phyloP scores from a whole-genome alignment of 192 early-diverging fungal genomes.

The Obelidium mucronatum region DNA sequence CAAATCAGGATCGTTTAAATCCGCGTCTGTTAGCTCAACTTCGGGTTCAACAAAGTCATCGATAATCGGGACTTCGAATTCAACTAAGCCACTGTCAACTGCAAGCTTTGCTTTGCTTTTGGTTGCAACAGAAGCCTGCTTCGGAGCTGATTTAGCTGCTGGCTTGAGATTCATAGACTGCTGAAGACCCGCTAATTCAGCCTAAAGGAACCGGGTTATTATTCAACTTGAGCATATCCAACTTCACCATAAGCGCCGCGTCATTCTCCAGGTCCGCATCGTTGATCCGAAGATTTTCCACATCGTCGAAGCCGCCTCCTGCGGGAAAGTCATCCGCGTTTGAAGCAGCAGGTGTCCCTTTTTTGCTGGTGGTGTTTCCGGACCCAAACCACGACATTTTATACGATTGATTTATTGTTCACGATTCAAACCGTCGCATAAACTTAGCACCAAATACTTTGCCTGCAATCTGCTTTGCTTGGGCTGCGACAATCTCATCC shows the following conservation, averaged over 20 bases:
- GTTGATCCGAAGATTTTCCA: background rate
- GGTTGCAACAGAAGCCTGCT: background rate
- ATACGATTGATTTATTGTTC: too few species aligned
- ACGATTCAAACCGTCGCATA: too few species aligned
- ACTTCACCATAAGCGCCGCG: slow-evolving; percentile 45
- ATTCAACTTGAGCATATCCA: background rate
- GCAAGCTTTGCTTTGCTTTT: background rate
- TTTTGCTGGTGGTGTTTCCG: background rate
- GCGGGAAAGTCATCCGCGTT: background rate
- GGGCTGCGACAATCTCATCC: slow-evolving; percentile 27
- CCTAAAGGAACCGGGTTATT: background rate
- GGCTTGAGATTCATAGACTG: background rate
- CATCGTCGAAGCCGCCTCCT: background rate
- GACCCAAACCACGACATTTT: background rate
- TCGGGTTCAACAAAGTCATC: slow-evolving; percentile 59
- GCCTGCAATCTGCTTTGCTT: slow-evolving; percentile 22
- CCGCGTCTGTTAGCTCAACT: slow-evolving; percentile 74
- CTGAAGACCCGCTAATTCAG: slow-evolving; percentile 15
- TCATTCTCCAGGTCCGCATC: slow-evolving; percentile 45
- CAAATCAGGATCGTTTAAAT: slow-evolving; percentile 79
- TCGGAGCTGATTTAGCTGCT: background rate
- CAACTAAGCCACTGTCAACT: background rate
- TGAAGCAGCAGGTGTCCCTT: background rate
- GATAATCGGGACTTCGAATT: background rate
- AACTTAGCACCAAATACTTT: slow-evolving; percentile 21